Percentiles rank a stretch among this genome's conserved stretches.
These are phyloP conservation scores for Cylindricascospora bacillispora DNA, from an alignment of 1,139 yeast genomes.

Conservation along the genomic window DNA sequence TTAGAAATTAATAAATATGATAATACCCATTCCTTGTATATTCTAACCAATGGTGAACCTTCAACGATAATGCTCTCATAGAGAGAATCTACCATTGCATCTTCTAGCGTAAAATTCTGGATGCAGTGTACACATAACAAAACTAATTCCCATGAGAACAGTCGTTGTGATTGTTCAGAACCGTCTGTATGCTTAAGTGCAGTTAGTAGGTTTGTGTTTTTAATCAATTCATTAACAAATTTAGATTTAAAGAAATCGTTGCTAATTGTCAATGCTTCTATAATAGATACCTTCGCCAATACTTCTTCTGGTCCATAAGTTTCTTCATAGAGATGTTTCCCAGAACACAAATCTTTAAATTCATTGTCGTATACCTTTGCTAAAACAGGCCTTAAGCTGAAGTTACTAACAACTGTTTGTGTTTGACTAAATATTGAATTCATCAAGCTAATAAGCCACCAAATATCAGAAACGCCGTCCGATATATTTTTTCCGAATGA, in stretches of 20 bases:
- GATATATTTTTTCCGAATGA: slow-evolving; percentile 21
- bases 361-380: slow-evolving; percentile 37
- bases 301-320: slow-evolving; percentile 53
- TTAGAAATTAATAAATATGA: slow-evolving; percentile 29
- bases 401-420: slow-evolving; percentile 46
- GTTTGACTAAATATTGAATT: slow-evolving; percentile 34
- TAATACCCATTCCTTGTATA: slow-evolving; percentile 69
- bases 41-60: slow-evolving; percentile 65
- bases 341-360: slow-evolving; percentile 10
- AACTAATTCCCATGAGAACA: slow-evolving; percentile 44
- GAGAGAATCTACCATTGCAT: slow-evolving; percentile 17
- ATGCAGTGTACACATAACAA: slow-evolving; percentile 28
- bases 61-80: slow-evolving; percentile 35
- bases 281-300: slow-evolving; percentile 38
- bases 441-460: slow-evolving; percentile 46
- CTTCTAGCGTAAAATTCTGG: slow-evolving; percentile 10
- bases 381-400: slow-evolving; percentile 47
- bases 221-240: slow-evolving; percentile 34
- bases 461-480: slow-evolving; percentile 16
- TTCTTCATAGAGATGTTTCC: slow-evolving; percentile 31
- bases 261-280: slow-evolving; percentile 33
- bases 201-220: slow-evolving; percentile 30
- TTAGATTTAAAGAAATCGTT: slow-evolving; percentile 28
- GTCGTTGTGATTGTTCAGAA: slow-evolving; percentile 52
- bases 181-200: slow-evolving; percentile 52